These are phyloP conservation scores for Aspergillus carlsbadensis DNA, from an alignment of 495 filamentous ascomycete genomes.

Conservation along the genomic window DNA sequence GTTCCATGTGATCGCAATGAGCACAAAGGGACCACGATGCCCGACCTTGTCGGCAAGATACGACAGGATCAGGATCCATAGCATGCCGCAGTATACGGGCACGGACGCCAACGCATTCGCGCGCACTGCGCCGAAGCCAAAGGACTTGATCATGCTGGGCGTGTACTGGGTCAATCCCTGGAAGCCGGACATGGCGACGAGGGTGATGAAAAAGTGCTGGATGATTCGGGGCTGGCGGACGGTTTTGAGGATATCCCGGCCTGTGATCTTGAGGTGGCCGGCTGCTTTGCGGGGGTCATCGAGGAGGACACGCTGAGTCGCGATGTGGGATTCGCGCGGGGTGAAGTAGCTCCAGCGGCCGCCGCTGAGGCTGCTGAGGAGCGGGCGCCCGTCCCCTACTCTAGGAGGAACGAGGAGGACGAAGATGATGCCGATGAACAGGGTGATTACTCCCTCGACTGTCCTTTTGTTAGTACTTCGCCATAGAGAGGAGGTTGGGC, in stretches of 20 bases:
- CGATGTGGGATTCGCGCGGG: conserved; percentile 43
- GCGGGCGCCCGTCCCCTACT: conserved; percentile 38
- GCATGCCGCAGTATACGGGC: conserved; percentile 43
- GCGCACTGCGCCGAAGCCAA: conserved; percentile 44
- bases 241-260: conserved; percentile 41
- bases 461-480: neutral
- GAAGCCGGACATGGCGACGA: conserved; percentile 49
- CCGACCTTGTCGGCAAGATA: conserved; percentile 42
- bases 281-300: conserved; percentile 45
- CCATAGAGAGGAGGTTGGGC: neutral
- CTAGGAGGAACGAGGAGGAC: conserved; percentile 46
- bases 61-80: conserved; percentile 44
- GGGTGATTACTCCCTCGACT: conserved; percentile 54
- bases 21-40: conserved; percentile 41
- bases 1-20: conserved; percentile 44
- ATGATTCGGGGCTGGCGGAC: conserved; percentile 40
- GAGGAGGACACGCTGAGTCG: conserved; percentile 37
- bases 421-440: conserved; percentile 51
- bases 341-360: conserved; percentile 44
- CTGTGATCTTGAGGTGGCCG: conserved; percentile 41
- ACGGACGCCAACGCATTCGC: conserved; percentile 55
- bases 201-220: conserved; percentile 34
- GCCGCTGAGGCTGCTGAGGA: conserved; percentile 41
- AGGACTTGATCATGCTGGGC: conserved; percentile 38
- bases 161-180: conserved; percentile 42